Percentiles rank a stretch among this genome's conserved stretches.
phyloP scores from a whole-genome alignment of 2,329 filamentous ascomycete species.

The Botryotinia convoluta region DNA sequence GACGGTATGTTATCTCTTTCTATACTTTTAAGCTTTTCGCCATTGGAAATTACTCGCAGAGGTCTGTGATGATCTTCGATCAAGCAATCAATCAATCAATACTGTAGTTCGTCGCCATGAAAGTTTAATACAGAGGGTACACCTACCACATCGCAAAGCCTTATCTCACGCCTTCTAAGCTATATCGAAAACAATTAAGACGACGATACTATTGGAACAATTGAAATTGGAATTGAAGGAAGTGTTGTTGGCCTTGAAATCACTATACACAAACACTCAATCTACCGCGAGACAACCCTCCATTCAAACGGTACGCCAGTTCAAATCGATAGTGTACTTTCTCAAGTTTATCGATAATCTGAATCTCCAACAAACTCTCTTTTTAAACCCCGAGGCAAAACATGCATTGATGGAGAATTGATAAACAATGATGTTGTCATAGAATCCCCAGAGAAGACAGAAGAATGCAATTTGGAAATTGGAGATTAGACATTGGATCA shows the following conservation, averaged over 20 bases:
- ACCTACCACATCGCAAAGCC: not conserved
- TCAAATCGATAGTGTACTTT: conserved; percentile 1
- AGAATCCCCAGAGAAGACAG: not conserved
- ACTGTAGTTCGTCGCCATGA: not conserved
- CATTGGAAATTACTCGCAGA: not conserved
- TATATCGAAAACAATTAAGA: not conserved
- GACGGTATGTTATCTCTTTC: not conserved
- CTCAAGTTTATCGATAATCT: not conserved
- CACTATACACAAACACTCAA: not conserved
- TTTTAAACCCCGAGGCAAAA: not conserved
- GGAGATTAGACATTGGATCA: not conserved
- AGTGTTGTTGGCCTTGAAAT: not conserved
- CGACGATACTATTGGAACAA: not conserved
- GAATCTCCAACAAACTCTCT: not conserved
- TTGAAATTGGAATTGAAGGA: not conserved
- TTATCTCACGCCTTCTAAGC: not conserved
- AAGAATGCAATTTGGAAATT: not conserved
- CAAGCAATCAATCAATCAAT: not conserved
- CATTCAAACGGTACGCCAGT: not conserved
- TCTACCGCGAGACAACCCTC: not conserved
- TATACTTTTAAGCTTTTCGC: not conserved
- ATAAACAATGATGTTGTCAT: not conserved
- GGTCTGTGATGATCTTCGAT: not conserved
- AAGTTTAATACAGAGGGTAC: not conserved
- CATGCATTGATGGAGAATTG: not conserved